Evolutionary conservation across 2,329 filamentous ascomycete genomes (phyloP), one percentile per base, ranked within the genome.

Genomic region (Curvularia sp.): DNA sequence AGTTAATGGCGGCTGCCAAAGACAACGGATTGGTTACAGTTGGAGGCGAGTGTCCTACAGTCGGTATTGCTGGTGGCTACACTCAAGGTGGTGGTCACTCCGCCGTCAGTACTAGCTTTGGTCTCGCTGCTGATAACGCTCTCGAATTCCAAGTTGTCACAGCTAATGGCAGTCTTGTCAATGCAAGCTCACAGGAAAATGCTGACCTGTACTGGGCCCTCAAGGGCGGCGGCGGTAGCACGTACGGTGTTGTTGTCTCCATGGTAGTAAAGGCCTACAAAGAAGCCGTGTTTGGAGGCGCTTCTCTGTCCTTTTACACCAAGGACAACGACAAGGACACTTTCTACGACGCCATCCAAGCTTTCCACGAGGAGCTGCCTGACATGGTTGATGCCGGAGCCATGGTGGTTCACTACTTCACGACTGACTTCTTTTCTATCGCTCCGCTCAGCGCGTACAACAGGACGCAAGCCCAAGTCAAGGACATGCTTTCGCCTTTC

Each of bases 41-140:
- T 8, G 65, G 66, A 18, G 71, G 71, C 1, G 59, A 67, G 8
- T 72, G 68, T 71, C 59, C 68, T 46, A 82, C 78, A 2, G 82
- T 87, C 6, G 84, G 84, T 50, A 63, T 74, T 13, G 68, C 67
- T 15, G 83, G 68, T 19, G 66, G 69, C 18, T 69, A 66, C 38
- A 51, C 60, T 1, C 56, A 64, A 25, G 65, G 82, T 2, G 84
- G 82, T 28, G 84, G 84, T 0, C 82, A 87, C 70, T 81, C 79
- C 9, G 82, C 82, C 5, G 67, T 86, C 41, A 80, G 79, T 18
- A 77, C 77, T 23, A 73, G 79, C 46, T 81, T 80, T 62, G 71
- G 71, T 3, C 64, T 74, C 21, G 64, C 64, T 3, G 68, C 64
- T 5, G 71, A 74, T 46, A 66, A 71, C 10, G 65, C 71, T 3